Percentiles rank a stretch among this genome's conserved stretches.
phyloP scores from a whole-genome alignment of 352 stramenopile genomes.

The Globisporangium heterothallicum region DNA sequence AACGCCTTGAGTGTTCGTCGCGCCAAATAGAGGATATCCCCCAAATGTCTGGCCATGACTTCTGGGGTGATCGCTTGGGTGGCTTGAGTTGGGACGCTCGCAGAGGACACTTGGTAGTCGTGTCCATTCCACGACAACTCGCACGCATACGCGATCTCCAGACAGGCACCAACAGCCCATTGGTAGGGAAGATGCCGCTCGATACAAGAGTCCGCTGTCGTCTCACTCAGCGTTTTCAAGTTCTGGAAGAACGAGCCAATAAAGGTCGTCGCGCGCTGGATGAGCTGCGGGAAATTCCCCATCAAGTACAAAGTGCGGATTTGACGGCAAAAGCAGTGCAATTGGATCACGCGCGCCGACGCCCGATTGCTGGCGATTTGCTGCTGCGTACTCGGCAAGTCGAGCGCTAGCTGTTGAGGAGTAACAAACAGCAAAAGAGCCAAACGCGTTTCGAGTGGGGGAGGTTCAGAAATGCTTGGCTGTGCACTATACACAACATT shows the following conservation, averaged over 20 bases:
- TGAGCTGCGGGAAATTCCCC: conserved; percentile 56
- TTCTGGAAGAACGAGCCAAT: conserved; percentile 44
- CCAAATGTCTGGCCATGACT: conserved; percentile 55
- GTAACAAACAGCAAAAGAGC: neutral
- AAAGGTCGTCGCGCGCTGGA: conserved; percentile 47
- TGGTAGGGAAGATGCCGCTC: conserved; percentile 48
- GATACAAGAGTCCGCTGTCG: conserved; percentile 5
- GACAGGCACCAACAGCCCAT: conserved; percentile 66
- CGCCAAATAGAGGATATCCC: conserved; percentile 70
- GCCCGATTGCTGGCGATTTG: conserved; percentile 50
- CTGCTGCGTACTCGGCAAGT: conserved; percentile 38
- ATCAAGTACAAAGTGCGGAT: conserved; percentile 74
- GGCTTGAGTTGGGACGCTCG: conserved; percentile 34
- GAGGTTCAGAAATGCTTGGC: neutral
- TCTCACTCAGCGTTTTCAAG: conserved; percentile 25
- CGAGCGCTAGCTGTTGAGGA: conserved; percentile 45
- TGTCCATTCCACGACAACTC: conserved; percentile 70
- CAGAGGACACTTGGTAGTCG: conserved; percentile 49
- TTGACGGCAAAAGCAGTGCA: conserved; percentile 79
- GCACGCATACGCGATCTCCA: conserved; percentile 74
- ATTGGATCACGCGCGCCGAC: conserved; percentile 41
- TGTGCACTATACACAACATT: too few species aligned
- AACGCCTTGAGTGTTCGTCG: conserved; percentile 53
- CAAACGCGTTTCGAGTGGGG: neutral
- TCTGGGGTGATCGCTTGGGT: conserved; percentile 48